Evolutionary conservation across 305 asterid genomes (phyloP).

Genomic region (Caryopteris hybrid): DNA sequence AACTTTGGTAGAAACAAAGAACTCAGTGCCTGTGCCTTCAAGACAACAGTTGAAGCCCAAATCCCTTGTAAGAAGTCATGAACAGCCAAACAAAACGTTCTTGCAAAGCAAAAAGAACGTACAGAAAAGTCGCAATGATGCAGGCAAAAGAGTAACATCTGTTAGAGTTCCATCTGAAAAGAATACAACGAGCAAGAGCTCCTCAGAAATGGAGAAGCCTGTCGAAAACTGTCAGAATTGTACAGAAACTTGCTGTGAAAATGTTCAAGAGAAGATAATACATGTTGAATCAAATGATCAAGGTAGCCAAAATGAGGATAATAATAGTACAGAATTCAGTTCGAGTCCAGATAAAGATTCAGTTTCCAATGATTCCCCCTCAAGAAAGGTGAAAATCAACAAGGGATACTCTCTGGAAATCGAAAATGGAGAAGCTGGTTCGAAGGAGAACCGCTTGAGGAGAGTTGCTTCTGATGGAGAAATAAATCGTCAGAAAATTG

Average conservation of each 20-base stretch:
- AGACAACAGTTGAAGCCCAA: too few relatives aligned
- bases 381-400: too few relatives aligned
- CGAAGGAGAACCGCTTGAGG: constrained; percentile 12
- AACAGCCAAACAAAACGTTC: too few relatives aligned
- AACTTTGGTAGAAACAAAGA: constrained; percentile 10
- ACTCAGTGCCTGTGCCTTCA: background rate
- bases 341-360: too few relatives aligned
- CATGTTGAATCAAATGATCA: too few relatives aligned
- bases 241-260: too few relatives aligned
- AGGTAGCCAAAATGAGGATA: constrained; percentile 16
- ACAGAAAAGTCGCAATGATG: background rate
- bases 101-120: too few relatives aligned
- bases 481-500: background rate
- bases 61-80: too few relatives aligned
- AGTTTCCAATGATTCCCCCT: too few relatives aligned
- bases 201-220: constrained; percentile 3
- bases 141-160: constrained; percentile 1
- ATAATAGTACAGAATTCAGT: too few relatives aligned
- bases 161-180: background rate
- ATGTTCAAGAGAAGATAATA: constrained; percentile 39
- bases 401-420: constrained; percentile 16
- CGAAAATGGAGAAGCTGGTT: constrained; percentile 8
- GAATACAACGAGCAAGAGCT: constrained; percentile 9
- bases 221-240: too few relatives aligned
- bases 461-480: constrained; percentile 8